Percentiles rank a stretch among this genome's conserved stretches.
These are phyloP conservation scores for Serendipita sp. DNA, from an alignment of 1,284 basidiomycete genomes.

Conservation along the genomic window DNA sequence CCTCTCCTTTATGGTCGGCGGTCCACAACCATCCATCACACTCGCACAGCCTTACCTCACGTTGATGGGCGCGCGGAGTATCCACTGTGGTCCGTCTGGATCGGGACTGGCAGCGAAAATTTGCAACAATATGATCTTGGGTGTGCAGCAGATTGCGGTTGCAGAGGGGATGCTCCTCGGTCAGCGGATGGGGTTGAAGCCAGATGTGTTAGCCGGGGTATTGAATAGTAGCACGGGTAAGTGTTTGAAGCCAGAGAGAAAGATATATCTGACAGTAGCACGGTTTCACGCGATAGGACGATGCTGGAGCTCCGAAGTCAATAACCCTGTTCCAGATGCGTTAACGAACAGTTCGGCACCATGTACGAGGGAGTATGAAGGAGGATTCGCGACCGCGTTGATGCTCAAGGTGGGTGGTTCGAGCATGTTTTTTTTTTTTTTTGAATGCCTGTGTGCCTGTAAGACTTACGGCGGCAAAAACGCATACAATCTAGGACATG, in stretches of 20 bases:
- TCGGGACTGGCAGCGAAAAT: constrained; percentile 77
- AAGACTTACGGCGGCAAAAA: too few species aligned
- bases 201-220: constrained; percentile 60
- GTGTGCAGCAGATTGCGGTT: constrained; percentile 64
- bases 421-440: background rate
- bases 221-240: constrained; percentile 73
- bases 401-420: constrained; percentile 58
- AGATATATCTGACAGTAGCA: background rate
- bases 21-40: constrained; percentile 44
- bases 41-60: constrained; percentile 44
- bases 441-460: background rate
- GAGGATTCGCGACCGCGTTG: constrained; percentile 67
- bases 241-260: background rate
- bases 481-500: constrained; percentile 48
- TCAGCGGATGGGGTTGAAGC: constrained; percentile 53
- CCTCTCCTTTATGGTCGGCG: constrained; percentile 85
- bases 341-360: constrained; percentile 61
- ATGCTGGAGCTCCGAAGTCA: constrained; percentile 75
- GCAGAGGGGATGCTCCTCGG: constrained; percentile 80
- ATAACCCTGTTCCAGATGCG: constrained; percentile 75
- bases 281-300: constrained; percentile 17
- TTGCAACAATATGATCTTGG: constrained; percentile 72
- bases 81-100: constrained; percentile 80
- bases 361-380: constrained; percentile 70
- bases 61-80: constrained; percentile 67